Conservation (phyloP, 2,329 filamentous ascomycete genomes). For the Colletotrichum falcatum region DNA sequence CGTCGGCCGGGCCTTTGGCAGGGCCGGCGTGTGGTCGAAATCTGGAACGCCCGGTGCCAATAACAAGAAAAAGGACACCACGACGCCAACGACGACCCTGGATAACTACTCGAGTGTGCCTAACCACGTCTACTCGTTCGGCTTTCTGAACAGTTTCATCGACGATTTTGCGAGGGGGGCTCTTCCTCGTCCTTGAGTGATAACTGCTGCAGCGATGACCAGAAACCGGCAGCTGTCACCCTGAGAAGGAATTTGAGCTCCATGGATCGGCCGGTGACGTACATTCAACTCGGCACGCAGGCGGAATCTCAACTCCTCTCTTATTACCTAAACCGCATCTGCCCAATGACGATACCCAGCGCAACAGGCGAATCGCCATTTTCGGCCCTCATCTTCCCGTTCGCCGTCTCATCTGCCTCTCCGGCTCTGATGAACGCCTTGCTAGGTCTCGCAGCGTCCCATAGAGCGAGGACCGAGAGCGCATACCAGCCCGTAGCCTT, state of each 20-base stretch:
- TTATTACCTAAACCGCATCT: conserved; percentile 40
- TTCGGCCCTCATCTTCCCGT: conserved; percentile 37
- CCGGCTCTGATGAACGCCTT: conserved; percentile 41
- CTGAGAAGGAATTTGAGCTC: conserved; percentile 23
- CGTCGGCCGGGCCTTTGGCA: conserved; percentile 47
- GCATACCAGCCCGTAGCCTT: conserved; percentile 31
- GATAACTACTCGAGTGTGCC: conserved; percentile 27
- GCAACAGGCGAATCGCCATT: conserved; percentile 37
- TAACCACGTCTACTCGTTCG: conserved; percentile 26
- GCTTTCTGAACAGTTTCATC: conserved; percentile 28
- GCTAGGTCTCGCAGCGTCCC: conserved; percentile 40
- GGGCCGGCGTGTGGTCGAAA: conserved; percentile 48
- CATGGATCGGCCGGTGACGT: conserved; percentile 23
- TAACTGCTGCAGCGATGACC: conserved; percentile 24
- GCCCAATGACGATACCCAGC: conserved; percentile 39
- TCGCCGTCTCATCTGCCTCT: conserved; percentile 38
- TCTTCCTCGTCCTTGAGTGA: conserved; percentile 23
- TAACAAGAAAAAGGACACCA: conserved; percentile 12
- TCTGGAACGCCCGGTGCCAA: conserved; percentile 8
- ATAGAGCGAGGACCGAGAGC: conserved; percentile 34
- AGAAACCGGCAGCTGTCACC: conserved; percentile 12
- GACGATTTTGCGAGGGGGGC: conserved; percentile 21
- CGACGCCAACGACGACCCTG: conserved; percentile 20
- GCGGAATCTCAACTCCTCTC: conserved; percentile 36
- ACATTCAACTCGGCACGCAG: conserved; percentile 21